Percentiles rank a stretch among this genome's conserved stretches.
Conservation (phyloP, 176 grass and related monocot genomes). For the Otatea glauca region DNA sequence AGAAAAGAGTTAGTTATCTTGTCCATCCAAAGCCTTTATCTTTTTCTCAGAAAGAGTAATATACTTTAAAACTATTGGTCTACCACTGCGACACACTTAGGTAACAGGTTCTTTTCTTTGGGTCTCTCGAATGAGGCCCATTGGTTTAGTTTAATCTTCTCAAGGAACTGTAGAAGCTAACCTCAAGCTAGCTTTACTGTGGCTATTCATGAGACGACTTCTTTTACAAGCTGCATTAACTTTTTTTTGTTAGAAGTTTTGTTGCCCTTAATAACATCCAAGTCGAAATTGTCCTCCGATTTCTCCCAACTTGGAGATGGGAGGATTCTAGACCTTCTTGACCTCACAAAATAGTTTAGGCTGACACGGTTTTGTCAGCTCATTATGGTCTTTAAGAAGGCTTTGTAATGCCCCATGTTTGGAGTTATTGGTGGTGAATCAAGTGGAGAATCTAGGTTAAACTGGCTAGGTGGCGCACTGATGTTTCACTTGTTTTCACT, state of each 20-base stretch:
- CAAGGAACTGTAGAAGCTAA: background rate
- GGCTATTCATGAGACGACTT: background rate
- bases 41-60: background rate
- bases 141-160: background rate
- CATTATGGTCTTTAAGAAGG: background rate
- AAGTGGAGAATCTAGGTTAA: background rate
- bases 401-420: background rate
- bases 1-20: background rate
- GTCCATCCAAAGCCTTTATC: background rate
- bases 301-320: background rate
- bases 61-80: background rate
- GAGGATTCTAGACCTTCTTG: background rate
- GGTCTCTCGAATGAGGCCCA: background rate
- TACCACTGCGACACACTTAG: background rate
- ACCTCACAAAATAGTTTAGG: background rate
- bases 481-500: background rate
- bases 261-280: background rate
- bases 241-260: background rate
- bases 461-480: background rate
- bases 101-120: background rate
- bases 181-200: background rate
- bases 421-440: background rate
- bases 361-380: background rate
- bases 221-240: background rate
- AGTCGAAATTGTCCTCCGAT: background rate